Percentiles rank a stretch among this genome's conserved stretches.
Conservation (phyloP, 192 early-diverging fungal species). For the Dissophora globulifera region DNA sequence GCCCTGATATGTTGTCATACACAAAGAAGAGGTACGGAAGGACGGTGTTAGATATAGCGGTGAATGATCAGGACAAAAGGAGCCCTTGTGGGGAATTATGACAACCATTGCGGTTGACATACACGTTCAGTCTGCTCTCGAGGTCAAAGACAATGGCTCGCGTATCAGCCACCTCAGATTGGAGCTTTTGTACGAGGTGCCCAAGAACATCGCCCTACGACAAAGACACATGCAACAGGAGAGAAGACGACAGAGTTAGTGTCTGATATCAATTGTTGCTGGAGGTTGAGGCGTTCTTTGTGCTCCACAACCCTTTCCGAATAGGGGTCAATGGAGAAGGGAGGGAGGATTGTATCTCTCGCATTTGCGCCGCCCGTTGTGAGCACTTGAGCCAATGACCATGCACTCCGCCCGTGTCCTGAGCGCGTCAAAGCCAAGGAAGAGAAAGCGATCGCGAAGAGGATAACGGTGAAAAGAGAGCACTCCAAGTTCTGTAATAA, state of each 20-base stretch:
- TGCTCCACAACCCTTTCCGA: too few relatives aligned
- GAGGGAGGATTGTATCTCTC: background rate
- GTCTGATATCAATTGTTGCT: background rate
- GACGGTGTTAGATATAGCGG: too few relatives aligned
- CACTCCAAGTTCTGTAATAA: too few relatives aligned
- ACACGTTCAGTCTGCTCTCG: slow-evolving; percentile 44
- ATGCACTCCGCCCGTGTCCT: slow-evolving; percentile 25
- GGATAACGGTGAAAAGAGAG: too few relatives aligned
- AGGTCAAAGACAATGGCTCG: slow-evolving; percentile 43
- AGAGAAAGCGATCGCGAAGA: too few relatives aligned
- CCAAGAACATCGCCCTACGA: slow-evolving; percentile 34
- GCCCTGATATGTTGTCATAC: slow-evolving; percentile 20
- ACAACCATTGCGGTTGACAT: background rate
- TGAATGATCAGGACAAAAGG: too few relatives aligned
- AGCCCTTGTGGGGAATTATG: background rate
- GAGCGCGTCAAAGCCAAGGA: slow-evolving; percentile 2
- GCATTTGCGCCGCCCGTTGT: too few relatives aligned
- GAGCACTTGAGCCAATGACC: slow-evolving; percentile 23
- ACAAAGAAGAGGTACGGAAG: background rate
- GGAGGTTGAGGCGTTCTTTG: too few relatives aligned
- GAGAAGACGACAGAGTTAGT: background rate
- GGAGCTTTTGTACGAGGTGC: slow-evolving; percentile 35
- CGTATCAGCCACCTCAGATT: slow-evolving; percentile 50
- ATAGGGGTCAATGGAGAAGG: background rate
- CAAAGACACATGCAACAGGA: too few relatives aligned